phyloP scores from a whole-genome alignment of 2,329 filamentous ascomycete species.

The Colletotrichum sidae region DNA sequence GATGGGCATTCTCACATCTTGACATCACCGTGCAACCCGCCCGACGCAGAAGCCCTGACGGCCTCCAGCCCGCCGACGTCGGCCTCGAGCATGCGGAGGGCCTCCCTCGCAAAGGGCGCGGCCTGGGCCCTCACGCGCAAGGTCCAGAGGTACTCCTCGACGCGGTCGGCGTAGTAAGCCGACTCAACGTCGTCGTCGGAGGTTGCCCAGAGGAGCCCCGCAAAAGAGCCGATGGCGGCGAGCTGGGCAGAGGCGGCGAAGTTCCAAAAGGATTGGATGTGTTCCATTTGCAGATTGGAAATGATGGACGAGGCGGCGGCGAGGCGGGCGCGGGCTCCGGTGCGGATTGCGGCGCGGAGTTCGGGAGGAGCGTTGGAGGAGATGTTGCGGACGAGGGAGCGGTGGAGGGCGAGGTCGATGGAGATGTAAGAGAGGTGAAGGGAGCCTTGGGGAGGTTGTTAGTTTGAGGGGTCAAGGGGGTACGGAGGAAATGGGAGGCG shows the following conservation, averaged over 20 bases:
- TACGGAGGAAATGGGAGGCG: not conserved
- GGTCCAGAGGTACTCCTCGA: constrained; percentile 56
- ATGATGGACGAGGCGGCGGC: constrained; percentile 54
- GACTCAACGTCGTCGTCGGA: constrained; percentile 52
- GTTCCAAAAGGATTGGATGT: constrained; percentile 59
- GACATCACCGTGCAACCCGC: constrained; percentile 5
- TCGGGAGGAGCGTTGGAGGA: constrained; percentile 45
- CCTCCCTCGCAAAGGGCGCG: constrained; percentile 52
- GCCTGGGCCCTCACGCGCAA: constrained; percentile 54
- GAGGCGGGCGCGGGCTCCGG: constrained; percentile 53
- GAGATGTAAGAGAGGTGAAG: constrained; percentile 64
- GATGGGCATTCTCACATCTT: constrained; percentile 29
- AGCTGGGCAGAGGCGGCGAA: constrained; percentile 57
- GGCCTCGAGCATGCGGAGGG: constrained; percentile 51
- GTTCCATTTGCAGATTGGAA: constrained; percentile 55
- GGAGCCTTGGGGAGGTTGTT: constrained; percentile 48
- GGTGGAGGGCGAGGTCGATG: constrained; percentile 63
- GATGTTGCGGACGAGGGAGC: constrained; percentile 59
- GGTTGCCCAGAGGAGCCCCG: constrained; percentile 54
- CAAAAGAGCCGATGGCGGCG: constrained; percentile 55
- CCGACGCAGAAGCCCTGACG: constrained; percentile 27
- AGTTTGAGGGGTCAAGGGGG: constrained; percentile 40
- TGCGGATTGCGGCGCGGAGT: constrained; percentile 48
- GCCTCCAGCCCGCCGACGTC: constrained; percentile 36
- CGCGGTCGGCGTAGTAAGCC: constrained; percentile 51